A percentile compares a stretch with the other conserved stretches of the same genome.
phyloP scores from a whole-genome alignment of 352 stramenopile genomes.

The Globisporangium solare region DNA sequence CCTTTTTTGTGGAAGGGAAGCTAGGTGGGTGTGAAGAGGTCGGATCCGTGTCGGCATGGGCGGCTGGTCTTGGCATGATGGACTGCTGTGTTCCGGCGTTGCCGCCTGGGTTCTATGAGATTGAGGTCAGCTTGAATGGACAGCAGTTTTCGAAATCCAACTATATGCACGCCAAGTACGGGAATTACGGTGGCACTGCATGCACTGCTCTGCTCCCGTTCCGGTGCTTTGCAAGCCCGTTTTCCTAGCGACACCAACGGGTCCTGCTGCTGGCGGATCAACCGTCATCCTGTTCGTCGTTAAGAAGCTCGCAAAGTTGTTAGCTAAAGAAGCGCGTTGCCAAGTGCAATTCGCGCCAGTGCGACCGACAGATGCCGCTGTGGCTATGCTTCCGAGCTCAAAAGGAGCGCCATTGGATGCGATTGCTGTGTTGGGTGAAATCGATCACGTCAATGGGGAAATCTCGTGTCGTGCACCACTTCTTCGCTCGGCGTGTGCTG shows the following conservation, averaged over 20 bases:
- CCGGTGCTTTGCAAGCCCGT: slow-evolving; percentile 49
- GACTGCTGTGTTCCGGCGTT: slow-evolving; percentile 32
- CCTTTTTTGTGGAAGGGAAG: slow-evolving; percentile 18
- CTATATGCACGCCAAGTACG: slow-evolving; percentile 54
- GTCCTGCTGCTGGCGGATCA: slow-evolving; percentile 54
- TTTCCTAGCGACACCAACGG: slow-evolving; percentile 57
- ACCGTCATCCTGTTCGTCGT: slow-evolving; percentile 51
- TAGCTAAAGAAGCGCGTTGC: slow-evolving; percentile 46
- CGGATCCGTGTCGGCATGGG: not conserved
- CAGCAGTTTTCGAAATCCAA: slow-evolving; percentile 58
- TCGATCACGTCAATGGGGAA: slow-evolving; percentile 37
- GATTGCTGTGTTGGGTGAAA: slow-evolving; percentile 37
- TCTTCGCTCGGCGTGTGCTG: slow-evolving; percentile 36
- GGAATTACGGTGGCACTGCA: slow-evolving; percentile 54
- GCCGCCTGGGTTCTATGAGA: slow-evolving; percentile 44
- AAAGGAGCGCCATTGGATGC: slow-evolving; percentile 19
- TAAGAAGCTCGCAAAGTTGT: slow-evolving; percentile 42
- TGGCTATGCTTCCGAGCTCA: slow-evolving; percentile 7
- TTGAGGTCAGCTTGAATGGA: slow-evolving; percentile 63
- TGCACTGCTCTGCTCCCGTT: slow-evolving; percentile 61
- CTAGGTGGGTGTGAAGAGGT: not conserved
- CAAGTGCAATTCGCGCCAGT: slow-evolving; percentile 54
- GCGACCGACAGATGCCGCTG: slow-evolving; percentile 9
- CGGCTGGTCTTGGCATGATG: slow-evolving; percentile 7
- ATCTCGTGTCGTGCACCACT: slow-evolving; percentile 55